Percentiles rank a stretch among this genome's conserved stretches.
Evolutionary conservation across 306 rosid species (phyloP).

Genomic region (Prosopis cineraria): DNA sequence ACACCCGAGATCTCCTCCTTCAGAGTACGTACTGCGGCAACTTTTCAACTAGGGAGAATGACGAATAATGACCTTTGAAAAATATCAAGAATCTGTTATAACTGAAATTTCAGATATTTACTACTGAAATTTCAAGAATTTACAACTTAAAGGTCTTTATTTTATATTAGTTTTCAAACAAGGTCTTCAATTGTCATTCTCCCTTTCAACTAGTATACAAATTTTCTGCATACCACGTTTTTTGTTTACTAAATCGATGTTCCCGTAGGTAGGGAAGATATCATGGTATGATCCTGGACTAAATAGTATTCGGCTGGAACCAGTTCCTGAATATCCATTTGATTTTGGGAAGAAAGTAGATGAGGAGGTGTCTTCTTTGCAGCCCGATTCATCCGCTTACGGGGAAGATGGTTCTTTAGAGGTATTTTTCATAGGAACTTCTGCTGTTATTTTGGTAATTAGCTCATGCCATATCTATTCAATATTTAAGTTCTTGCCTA

Average conservation of each 20-base stretch:
- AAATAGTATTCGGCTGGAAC: slow-evolving; percentile 58
- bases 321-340: slow-evolving; percentile 74
- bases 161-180: too few species aligned
- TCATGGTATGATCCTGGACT: slow-evolving; percentile 51
- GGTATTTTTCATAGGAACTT: slow-evolving; percentile 45
- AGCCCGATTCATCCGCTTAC: slow-evolving; percentile 57
- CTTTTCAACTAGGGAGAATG: too few species aligned
- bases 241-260: slow-evolving; percentile 22
- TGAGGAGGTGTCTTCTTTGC: slow-evolving; percentile 48
- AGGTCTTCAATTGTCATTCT: too few species aligned
- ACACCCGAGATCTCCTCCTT: slow-evolving; percentile 86
- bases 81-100: too few species aligned
- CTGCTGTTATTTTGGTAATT: background rate
- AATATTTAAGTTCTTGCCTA: background rate
- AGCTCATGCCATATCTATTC: background rate
- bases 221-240: slow-evolving; percentile 17
- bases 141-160: too few species aligned
- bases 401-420: slow-evolving; percentile 87
- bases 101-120: too few species aligned
- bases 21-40: slow-evolving; percentile 64
- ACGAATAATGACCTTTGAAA: too few species aligned
- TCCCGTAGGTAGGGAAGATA: slow-evolving; percentile 79
- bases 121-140: too few species aligned
- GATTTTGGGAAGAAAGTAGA: slow-evolving; percentile 57
- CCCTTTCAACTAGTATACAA: slow-evolving; percentile 27